Base-by-base conservation (phyloP, 2,329 filamentous ascomycete genomes). In the Dryadomyces quercus-mongolicae region DNA sequence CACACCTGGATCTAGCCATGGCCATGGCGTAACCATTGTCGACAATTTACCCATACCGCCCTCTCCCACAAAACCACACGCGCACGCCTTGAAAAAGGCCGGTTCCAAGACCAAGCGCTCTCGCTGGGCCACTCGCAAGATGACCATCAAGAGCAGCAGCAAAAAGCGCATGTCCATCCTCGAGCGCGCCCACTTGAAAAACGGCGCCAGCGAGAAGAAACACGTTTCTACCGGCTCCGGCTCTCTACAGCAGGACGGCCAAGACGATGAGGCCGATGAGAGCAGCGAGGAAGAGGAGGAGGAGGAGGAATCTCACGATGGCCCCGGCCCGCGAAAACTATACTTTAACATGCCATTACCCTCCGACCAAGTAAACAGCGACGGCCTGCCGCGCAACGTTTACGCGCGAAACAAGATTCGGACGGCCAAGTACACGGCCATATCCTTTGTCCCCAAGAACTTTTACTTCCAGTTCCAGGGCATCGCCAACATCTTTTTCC, bases 401-500 rank as follows among this genome's bases (percentile, higher is more conserved):
- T 98, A 85, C 68, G 78, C 87, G 50, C 79, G 92, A 61, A 98
- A 98, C 75, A 98, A 98, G 76, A 95, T 98, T 67, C 81, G 94
- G 62, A 98, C 93, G 3, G 88, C 93, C 56, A 98, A 97, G 71
- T 98, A 98, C 69, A 98, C 93, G 8, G 86, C 94, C 9, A 70
- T 98, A 59, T 95, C 88, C 57, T 98, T 98, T 70, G 70, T 98
- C 31, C 93, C 93, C 15, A 97, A 97, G 74, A 97, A 98, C 70
- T 67, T 98, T 65, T 98, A 85, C 82, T 88, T 95, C 60, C 94
- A 98, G 70, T 97, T 98, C 66, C 92, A 98, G 71, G 97, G 97
- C 66, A 86, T 98, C 64, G 93, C 93, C 65, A 98, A 98, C 69
- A 85, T 97, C 53, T 98, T 97, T 72, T 98, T 98, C 78, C 76